Evolutionary conservation across 352 stramenopile species (phyloP), one percentile per base, ranked within the genome.

Genomic region (Phytophthora citrophthora): DNA sequence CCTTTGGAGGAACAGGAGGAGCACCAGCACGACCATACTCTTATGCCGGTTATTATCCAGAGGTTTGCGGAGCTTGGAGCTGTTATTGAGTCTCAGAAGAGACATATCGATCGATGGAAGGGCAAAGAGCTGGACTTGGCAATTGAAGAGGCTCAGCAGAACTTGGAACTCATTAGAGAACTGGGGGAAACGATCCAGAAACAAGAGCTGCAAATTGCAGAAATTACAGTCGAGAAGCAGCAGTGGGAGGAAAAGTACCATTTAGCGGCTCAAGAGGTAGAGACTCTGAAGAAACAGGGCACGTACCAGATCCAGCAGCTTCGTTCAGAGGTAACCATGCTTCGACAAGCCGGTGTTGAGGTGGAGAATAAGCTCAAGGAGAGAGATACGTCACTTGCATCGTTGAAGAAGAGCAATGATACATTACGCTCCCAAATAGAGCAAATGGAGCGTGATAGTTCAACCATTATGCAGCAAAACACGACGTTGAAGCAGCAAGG

Each of bases 61-160:
- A 70, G 83, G 20, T 91, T 93, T 52, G 76, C 82, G 8, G 83
- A 94, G 53, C 70, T 94, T 9, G 86, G 86, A 6, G 75, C 82
- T 1, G 82, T 94, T 3, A 94, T 94, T 59, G 84, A 94, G 77
- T 91, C 82, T 15, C 86, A 94, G 68, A 94, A 94, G 70, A 75
- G 83, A 41, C 81, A 94, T 45, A 93, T 93, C 31, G 84, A 94
- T 52, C 81, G 79, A 20, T 94, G 86, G 86, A 94, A 94, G 75
- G 74, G 86, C 55, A 91, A 91, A 68, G 86, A 93, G 46, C 62
- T 93, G 43, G 84, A 94, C 34, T 63, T 92, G 45, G 83, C 85
- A 23, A 93, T 93, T 60, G 84, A 75, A 11, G 86, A 93, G 44
- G 63, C 74, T 1, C 76, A 92, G 47, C 74, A 90, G 46, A 90